A percentile compares a stretch with the other conserved stretches of the same genome.
phyloP scores from a whole-genome alignment of 768 basidiomycete species.

The Boletus bicolor region DNA sequence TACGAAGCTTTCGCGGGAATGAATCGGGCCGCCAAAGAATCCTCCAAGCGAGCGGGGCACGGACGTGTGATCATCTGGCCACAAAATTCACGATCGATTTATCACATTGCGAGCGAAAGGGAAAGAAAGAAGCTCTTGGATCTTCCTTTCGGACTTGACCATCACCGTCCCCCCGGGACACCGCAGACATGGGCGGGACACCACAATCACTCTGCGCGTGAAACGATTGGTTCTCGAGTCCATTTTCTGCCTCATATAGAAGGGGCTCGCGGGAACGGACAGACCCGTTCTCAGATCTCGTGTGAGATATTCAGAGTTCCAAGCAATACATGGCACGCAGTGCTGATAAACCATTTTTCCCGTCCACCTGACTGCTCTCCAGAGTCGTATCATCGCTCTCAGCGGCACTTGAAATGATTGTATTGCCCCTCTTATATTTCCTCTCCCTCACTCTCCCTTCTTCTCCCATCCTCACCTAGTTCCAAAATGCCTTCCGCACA shows the following conservation, averaged over 20 bases:
- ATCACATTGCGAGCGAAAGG: no score
- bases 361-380: slow-evolving; percentile 4
- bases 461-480: slow-evolving; percentile 2
- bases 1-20: slow-evolving; percentile 17
- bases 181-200: background rate
- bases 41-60: background rate
- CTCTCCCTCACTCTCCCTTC: background rate
- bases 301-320: slow-evolving; percentile 15
- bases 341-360: background rate
- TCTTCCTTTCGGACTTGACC: no score
- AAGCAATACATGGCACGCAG: background rate
- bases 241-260: background rate
- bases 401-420: slow-evolving; percentile 27
- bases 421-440: slow-evolving; percentile 11
- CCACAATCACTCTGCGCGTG: background rate
- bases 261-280: background rate
- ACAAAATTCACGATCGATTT: background rate
- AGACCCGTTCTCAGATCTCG: background rate
- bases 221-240: background rate
- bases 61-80: background rate
- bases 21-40: slow-evolving; percentile 12
- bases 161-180: background rate
- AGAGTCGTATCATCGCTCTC: slow-evolving; percentile 15
- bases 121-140: background rate
- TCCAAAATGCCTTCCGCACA: slow-evolving; percentile 62